A percentile compares a stretch with the other conserved stretches of the same genome.
phyloP scores from a whole-genome alignment of 2,329 filamentous ascomycete genomes.

The Dactylellina leptospora region DNA sequence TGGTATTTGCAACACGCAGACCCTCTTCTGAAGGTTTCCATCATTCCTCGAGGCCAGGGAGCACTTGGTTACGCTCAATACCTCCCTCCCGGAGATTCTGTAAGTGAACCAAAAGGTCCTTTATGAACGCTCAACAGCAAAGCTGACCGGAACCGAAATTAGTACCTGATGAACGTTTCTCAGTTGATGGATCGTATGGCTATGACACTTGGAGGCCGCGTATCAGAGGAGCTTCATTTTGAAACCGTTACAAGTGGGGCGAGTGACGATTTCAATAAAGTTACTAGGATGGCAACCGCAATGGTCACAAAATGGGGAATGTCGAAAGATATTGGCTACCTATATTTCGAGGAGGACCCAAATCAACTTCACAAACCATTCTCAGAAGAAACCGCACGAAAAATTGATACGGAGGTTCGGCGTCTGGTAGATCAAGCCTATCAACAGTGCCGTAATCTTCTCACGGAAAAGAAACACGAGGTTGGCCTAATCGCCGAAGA shows the following conservation, averaged over 20 bases:
- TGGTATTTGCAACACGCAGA: constrained; percentile 99
- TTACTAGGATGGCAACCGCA: constrained; percentile 90
- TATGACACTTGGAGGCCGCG: constrained; percentile 95
- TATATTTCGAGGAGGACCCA: constrained; percentile 84
- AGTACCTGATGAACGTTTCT: constrained; percentile 90
- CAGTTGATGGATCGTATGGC: constrained; percentile 99
- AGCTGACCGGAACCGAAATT: not conserved
- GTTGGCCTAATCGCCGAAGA: constrained; percentile 92
- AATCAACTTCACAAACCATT: constrained; percentile 92
- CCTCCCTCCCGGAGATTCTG: constrained; percentile 83
- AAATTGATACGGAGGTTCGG: constrained; percentile 90
- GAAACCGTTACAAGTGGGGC: constrained; percentile 94
- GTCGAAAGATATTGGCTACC: constrained; percentile 89
- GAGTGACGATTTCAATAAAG: constrained; percentile 97
- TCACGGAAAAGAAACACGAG: constrained; percentile 85
- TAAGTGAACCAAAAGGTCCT: constrained; percentile 3
- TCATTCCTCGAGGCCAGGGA: constrained; percentile 94
- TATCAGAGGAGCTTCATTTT: constrained; percentile 96
- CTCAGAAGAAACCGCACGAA: constrained; percentile 89
- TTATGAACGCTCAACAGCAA: too few species aligned
- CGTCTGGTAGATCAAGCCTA: constrained; percentile 93
- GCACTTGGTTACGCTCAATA: constrained; percentile 97
- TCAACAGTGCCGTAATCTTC: constrained; percentile 83
- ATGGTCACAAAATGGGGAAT: constrained; percentile 99
- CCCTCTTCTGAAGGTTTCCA: constrained; percentile 95